phyloP scores from a whole-genome alignment of 495 filamentous ascomycete genomes.

The Xylaria cubensis region DNA sequence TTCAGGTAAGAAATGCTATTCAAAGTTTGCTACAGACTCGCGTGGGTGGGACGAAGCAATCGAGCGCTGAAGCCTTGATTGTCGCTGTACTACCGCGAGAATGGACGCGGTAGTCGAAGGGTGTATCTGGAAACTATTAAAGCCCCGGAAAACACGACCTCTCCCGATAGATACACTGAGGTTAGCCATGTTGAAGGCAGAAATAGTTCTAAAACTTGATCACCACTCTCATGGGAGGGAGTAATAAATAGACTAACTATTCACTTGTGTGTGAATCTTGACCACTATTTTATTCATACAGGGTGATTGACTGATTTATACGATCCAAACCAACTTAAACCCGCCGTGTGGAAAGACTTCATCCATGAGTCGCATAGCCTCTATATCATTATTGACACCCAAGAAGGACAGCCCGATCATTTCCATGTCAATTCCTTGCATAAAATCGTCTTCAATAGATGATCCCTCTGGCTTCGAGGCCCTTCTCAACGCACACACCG shows the following conservation, averaged over 20 bases:
- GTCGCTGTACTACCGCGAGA: background rate
- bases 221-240: background rate
- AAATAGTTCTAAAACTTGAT: background rate
- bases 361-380: background rate
- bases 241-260: background rate
- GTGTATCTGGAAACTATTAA: background rate
- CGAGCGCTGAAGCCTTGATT: too few species aligned
- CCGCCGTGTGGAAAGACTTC: background rate
- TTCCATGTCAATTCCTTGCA: background rate
- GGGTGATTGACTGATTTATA: background rate
- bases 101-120: background rate
- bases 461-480: background rate
- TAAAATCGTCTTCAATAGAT: background rate
- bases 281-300: background rate
- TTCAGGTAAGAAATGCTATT: too few species aligned
- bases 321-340: background rate
- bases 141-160: background rate
- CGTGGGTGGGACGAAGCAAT: too few species aligned
- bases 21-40: too few species aligned
- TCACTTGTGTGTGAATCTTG: background rate
- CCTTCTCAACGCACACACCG: constrained; percentile 13
- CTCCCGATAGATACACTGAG: background rate
- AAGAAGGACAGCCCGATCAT: constrained; percentile 11
- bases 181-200: background rate
- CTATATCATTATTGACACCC: constrained; percentile 8